Percentiles rank a stretch among this genome's conserved stretches.
Conservation (phyloP, 345 rosid genomes). For the Hibiscus syriacus region DNA sequence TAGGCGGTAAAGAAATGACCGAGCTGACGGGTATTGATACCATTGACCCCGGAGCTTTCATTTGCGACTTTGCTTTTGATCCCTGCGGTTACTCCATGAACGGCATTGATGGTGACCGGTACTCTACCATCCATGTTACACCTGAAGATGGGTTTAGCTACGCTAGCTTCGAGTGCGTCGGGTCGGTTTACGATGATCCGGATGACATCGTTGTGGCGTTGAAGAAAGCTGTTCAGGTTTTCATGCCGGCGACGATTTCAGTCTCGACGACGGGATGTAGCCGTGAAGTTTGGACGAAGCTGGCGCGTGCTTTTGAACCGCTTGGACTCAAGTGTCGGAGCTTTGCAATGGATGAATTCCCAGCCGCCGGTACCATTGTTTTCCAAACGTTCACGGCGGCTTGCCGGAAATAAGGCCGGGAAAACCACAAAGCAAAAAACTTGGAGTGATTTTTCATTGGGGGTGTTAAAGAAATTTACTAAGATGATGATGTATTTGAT, state of each 20-base stretch:
- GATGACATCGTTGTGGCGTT: slow-evolving; percentile 18
- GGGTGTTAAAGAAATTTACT: not conserved
- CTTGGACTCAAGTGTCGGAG: slow-evolving; percentile 74
- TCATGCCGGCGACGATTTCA: slow-evolving; percentile 24
- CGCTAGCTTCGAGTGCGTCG: slow-evolving; percentile 84
- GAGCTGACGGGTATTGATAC: slow-evolving; percentile 57
- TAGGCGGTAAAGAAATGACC: slow-evolving; percentile 76
- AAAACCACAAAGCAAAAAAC: not conserved
- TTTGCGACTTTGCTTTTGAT: slow-evolving; percentile 89
- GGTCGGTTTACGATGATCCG: slow-evolving; percentile 48
- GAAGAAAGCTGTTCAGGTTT: not conserved
- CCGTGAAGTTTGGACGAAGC: slow-evolving; percentile 50
- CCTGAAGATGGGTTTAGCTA: slow-evolving; percentile 86
- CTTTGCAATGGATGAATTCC: slow-evolving; percentile 58
- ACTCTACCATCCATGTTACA: not conserved
- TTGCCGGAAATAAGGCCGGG: slow-evolving; percentile 35
- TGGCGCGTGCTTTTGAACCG: slow-evolving; percentile 50
- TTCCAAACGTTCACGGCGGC: slow-evolving; percentile 64
- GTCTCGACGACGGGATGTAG: slow-evolving; percentile 54
- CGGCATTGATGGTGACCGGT: slow-evolving; percentile 43
- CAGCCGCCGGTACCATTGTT: slow-evolving; percentile 55
- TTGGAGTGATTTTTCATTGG: not conserved
- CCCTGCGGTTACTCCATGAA: slow-evolving; percentile 99
- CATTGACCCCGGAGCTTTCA: slow-evolving; percentile 54
- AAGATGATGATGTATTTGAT: slow-evolving; percentile 34